Evolutionary conservation across 106 monocot genomes (phyloP), one percentile per base, ranked within the genome.

Genomic region (Amphibolis antarctica): DNA sequence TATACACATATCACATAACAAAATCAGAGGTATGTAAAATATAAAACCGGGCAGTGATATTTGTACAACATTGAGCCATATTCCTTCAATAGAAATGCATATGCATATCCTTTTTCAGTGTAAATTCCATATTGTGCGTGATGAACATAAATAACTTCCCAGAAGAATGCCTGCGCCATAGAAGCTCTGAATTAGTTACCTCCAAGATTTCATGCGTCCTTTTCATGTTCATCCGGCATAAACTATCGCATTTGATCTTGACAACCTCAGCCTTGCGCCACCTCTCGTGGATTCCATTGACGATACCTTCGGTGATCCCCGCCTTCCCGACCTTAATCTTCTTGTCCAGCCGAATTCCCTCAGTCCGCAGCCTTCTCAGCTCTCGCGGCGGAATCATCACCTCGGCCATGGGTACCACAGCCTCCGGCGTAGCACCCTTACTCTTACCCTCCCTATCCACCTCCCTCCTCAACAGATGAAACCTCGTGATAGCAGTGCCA

Each of bases 201-300:
- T 98, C 98, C 62, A 98, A 68, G 30, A 79, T 91, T 44, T 91
- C 82, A 73, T 98, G 98, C 0, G 98, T 98, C 72, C 91, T 69
- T 81, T 83, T 98, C 98, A 98, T 98, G 20, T 98, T 91, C 77
- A 91, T 76, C 67, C 84, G 21, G 49, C 87, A 91, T 12, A 91
- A 22, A 55, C 91, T 91, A 51, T 91, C 82, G 50, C 98, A 98
- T 77, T 68, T 78, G 15, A 98, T 76, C 77, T 98, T 98, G 20
- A 98, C 91, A 7, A 98, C 61, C 70, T 98, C 98, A 9, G 80
- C 66, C 30, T 74, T 71, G 69, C 80, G 19, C 98, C 98, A 98
- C 46, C 98, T 63, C 67, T 98, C 98, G 31, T 98, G 98, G n/a
- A 98, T 98, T 51, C 91, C 87, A 71, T 98, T 98, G 30, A 98